These are phyloP conservation scores for Citrus australasica DNA, from an alignment of 345 rosid species.

Conservation along the genomic window DNA sequence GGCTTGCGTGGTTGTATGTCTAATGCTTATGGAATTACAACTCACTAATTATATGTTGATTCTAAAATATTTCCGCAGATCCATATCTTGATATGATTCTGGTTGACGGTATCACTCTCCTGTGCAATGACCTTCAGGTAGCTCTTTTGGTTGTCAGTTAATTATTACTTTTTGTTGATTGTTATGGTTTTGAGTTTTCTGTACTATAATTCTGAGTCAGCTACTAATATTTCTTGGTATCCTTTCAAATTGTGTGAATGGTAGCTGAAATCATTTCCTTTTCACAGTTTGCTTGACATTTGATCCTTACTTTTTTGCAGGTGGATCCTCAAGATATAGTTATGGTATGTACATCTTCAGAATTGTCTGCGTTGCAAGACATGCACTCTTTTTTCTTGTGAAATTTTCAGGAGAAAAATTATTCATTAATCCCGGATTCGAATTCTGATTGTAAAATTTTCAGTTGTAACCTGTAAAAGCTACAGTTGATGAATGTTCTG, in stretches of 20 bases:
- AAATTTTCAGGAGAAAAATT: neutral
- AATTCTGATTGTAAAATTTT: neutral
- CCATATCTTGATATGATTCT: slow-evolving; percentile 61
- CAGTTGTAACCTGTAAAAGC: neutral
- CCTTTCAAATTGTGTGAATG: neutral
- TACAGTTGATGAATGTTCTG: neutral
- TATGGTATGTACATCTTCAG: slow-evolving; percentile 49
- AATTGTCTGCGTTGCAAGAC: neutral
- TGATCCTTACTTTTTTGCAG: slow-evolving; percentile 37
- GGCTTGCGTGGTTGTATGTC: neutral
- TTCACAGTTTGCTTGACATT: slow-evolving; percentile 13
- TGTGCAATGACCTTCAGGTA: slow-evolving; percentile 83
- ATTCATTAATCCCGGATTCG: neutral
- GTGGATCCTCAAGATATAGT: slow-evolving; percentile 99
- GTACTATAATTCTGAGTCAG: neutral
- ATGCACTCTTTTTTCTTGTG: neutral
- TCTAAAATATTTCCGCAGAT: slow-evolving; percentile 39
- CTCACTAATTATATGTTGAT: slow-evolving; percentile 3
- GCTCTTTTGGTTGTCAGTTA: neutral
- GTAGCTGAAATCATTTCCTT: neutral
- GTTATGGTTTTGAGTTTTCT: neutral
- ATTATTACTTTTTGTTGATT: neutral
- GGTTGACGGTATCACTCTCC: slow-evolving; percentile 68
- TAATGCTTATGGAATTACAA: neutral
- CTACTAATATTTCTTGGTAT: neutral